Base-by-base conservation (phyloP, 1,139 yeast species). In the Lodderomyces orthopsilosis region DNA sequence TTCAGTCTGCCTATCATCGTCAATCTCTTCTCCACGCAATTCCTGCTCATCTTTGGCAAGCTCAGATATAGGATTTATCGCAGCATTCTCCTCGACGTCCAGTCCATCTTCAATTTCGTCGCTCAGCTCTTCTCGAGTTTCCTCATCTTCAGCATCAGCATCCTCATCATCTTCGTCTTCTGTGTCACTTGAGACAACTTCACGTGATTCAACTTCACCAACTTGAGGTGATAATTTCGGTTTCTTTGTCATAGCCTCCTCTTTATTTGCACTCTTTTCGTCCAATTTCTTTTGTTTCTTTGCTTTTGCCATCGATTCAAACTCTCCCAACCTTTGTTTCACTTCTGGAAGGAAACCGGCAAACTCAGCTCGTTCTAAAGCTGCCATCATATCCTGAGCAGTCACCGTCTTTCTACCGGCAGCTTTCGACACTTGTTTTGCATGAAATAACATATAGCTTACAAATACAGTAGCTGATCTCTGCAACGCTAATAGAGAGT, bases 401-500 rank as follows among this genome's bases (percentile, higher is more conserved):
- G 75, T 79, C 30, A 85, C 78, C 4, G 81, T 79, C 56, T 80
- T 82, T 46, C 89, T 70, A 40, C 74, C 77, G 34, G 68, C 71
- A 21, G 68, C 70, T 47, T 72, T 75, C 4, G 86, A 74, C 2
- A 71, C 54, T 46, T 70, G 75, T 43, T 85, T 74, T 3, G 91
- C 89, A 54, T 79, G 77, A 54, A 79, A 77, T 53, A 83, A 66
- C 41, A 85, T 51, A 54, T 83, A 83, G 38, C 84, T 83, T 21
- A 85, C 87, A 60, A 83, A 85, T 3, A 85, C 82, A 0, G 90
- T 83, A 12, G 91, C 81, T 6, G 88, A 74, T 47, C 93, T 63
- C 55, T 85, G 93, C 21, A 85, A 56, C 2, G 86, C 91, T 2
- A 76, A 58, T 17, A 79, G 67, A 2, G 88, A 78, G 54, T 85